Evolutionary conservation across 768 basidiomycete genomes (phyloP), one percentile per base, ranked within the genome.

Genomic region (Phlebiopsis gigantea): DNA sequence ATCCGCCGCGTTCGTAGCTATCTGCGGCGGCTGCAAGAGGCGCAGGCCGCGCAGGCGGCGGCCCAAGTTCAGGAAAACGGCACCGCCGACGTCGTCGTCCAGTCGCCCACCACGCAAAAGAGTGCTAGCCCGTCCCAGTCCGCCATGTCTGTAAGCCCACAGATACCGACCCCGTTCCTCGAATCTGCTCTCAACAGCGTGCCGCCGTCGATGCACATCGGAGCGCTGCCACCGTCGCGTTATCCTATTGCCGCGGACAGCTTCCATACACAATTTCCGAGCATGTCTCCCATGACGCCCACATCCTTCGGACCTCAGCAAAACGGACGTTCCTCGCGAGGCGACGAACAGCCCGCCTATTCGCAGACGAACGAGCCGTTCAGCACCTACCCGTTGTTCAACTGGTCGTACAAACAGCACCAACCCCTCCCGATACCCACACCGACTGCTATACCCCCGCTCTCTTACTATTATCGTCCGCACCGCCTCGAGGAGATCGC

Each of bases 401-500:
- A 83, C 63, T 88, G 85, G 87, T 80, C 84, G 6, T 86, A 83
- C 72, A 84, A 83, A 61, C 82, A 85, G 58, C 80, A 83, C 55
- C 81, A 82, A 60, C 60, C 74, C 14, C 73, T 77, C 25, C 72
- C 77, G 17, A 70, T 80, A 41, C 72, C 71, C 31, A 62, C 71
- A 12, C 82, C 83, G 15, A 65, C 68, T 21, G 66, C 65, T 51
- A 67, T 79, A 26, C 77, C 79, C 22, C 82, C 88, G n/a, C 78
- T 91, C 28, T 85, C 85, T 0, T 81, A 81, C 65, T 86, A 85
- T 67, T 86, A 84, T 66, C 80, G 85, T n/a, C 79, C 86, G 1
- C 86, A 85, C 65, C 78, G 88, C 30, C 74, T 96, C 46, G 89
- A 93, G 65, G 85, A 89, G 58, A 82, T 94, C 53, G 88, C 91